Evolutionary conservation across 2,329 filamentous ascomycete species (phyloP).

Genomic region (Ascochyta pisi): DNA sequence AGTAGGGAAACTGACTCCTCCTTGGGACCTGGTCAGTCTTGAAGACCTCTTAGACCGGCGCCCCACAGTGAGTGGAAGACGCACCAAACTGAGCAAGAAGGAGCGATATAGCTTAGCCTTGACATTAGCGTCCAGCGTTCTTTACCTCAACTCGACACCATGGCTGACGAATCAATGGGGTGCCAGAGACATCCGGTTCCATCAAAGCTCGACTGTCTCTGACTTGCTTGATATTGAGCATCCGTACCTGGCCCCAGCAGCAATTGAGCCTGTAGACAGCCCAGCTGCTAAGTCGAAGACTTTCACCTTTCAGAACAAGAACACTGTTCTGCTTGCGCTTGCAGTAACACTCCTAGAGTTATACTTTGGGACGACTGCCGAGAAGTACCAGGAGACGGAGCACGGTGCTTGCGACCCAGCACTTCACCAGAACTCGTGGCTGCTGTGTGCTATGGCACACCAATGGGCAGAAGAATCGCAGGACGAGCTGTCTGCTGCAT

Average conservation of each 20-base stretch:
- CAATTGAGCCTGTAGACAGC: background rate
- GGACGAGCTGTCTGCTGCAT: constrained; percentile 47
- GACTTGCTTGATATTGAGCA: constrained; percentile 40
- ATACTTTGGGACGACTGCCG: constrained; percentile 45
- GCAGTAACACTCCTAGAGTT: constrained; percentile 46
- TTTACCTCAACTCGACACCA: constrained; percentile 47
- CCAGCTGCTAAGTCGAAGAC: constrained; percentile 5
- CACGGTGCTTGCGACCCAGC: constrained; percentile 19
- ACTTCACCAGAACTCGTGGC: constrained; percentile 36
- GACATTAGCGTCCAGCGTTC: constrained; percentile 45
- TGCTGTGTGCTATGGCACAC: constrained; percentile 42
- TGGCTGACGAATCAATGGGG: constrained; percentile 47
- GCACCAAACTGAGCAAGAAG: constrained; percentile 42
- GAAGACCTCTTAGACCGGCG: constrained; percentile 39
- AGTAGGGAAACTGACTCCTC: constrained; percentile 15
- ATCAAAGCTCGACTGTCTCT: constrained; percentile 25
- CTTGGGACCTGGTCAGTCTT: constrained; percentile 37
- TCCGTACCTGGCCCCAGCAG: constrained; percentile 39
- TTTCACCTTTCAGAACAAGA: constrained; percentile 41
- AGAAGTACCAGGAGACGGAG: constrained; percentile 38
- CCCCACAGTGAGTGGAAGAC: constrained; percentile 34
- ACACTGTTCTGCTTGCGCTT: constrained; percentile 44
- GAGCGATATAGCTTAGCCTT: constrained; percentile 46
- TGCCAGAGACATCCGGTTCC: constrained; percentile 44
- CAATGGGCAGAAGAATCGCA: constrained; percentile 44